Percentiles rank a stretch among this genome's conserved stretches.
Conservation (phyloP, 805 yeast genomes). For the Jamesozyma hellenica region DNA sequence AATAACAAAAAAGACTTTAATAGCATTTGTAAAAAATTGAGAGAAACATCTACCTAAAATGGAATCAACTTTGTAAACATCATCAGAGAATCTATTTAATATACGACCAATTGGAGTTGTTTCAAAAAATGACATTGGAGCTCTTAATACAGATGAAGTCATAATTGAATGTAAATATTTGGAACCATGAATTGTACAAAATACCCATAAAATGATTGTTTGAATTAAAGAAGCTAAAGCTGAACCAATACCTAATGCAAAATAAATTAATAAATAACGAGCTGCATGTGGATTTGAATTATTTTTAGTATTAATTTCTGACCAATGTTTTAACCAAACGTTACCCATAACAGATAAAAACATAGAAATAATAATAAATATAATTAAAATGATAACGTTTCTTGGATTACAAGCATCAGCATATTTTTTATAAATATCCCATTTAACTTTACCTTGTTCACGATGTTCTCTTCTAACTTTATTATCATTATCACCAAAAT, state of each 20-base stretch:
- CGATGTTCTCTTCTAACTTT: conserved; percentile 52
- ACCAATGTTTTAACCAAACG: conserved; percentile 96
- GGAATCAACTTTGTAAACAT: conserved; percentile 83
- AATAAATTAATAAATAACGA: conserved; percentile 65
- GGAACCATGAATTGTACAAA: conserved; percentile 78
- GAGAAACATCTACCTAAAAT: conserved; percentile 58
- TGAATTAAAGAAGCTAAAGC: conserved; percentile 55
- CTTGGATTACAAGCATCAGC: conserved; percentile 76
- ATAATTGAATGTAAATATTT: conserved; percentile 60
- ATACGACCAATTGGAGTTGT: conserved; percentile 93
- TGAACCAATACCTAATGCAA: conserved; percentile 60
- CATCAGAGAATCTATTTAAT: conserved; percentile 83
- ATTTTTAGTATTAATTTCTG: conserved; percentile 66
- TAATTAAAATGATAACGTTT: conserved; percentile 50
- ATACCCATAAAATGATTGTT: conserved; percentile 62
- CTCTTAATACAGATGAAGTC: conserved; percentile 66
- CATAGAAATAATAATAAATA: conserved; percentile 49
- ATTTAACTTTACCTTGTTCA: conserved; percentile 89
- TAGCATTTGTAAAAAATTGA: conserved; percentile 51
- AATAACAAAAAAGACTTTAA: conserved; percentile 65
- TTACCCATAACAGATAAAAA: conserved; percentile 56
- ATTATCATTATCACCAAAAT: conserved; percentile 31
- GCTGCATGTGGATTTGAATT: conserved; percentile 68
- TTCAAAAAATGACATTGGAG: conserved; percentile 94
- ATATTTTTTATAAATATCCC: conserved; percentile 73